Evolutionary conservation across 495 filamentous ascomycete genomes (phyloP).

Genomic region (Cercophora sp.): DNA sequence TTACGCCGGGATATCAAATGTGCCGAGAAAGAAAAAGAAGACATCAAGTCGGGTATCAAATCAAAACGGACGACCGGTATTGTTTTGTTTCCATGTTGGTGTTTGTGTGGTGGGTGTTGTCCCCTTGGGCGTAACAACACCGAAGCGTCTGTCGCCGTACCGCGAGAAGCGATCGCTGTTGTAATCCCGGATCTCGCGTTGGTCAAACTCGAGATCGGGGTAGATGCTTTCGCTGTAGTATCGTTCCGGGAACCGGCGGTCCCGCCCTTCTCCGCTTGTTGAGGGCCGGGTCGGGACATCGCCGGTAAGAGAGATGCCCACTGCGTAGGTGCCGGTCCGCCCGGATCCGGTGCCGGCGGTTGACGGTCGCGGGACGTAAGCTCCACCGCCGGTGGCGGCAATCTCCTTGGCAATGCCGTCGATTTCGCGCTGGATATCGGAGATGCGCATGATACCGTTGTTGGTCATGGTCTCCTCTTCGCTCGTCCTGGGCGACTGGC

Average conservation of each 20-base stretch:
- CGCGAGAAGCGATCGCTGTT: conserved; percentile 21
- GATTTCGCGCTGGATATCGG: conserved; percentile 36
- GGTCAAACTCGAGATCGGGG: conserved; percentile 18
- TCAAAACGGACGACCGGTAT: conserved; percentile 18
- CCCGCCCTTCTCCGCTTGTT: conserved; percentile 12
- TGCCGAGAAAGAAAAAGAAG: background rate
- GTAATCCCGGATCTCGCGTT: conserved; percentile 15
- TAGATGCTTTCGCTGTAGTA: conserved; percentile 32
- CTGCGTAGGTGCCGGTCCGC: background rate
- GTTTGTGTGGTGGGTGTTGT: conserved; percentile 14
- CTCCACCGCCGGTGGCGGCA: conserved; percentile 21
- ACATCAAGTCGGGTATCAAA: background rate
- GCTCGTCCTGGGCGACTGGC: conserved; percentile 34
- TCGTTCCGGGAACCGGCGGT: conserved; percentile 16
- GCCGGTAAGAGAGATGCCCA: background rate
- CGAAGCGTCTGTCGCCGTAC: conserved; percentile 22
- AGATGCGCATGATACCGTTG: conserved; percentile 41
- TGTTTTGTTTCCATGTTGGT: conserved; percentile 11
- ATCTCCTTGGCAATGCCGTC: conserved; percentile 31
- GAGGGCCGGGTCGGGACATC: conserved; percentile 10
- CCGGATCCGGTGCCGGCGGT: conserved; percentile 5
- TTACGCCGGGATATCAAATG: too few species aligned
- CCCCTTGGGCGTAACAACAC: conserved; percentile 23
- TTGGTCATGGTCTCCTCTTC: conserved; percentile 44
- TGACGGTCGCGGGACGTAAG: conserved; percentile 11